Base-by-base conservation (phyloP, 176 grass and related monocot species). In the Oryza australiensis region DNA sequence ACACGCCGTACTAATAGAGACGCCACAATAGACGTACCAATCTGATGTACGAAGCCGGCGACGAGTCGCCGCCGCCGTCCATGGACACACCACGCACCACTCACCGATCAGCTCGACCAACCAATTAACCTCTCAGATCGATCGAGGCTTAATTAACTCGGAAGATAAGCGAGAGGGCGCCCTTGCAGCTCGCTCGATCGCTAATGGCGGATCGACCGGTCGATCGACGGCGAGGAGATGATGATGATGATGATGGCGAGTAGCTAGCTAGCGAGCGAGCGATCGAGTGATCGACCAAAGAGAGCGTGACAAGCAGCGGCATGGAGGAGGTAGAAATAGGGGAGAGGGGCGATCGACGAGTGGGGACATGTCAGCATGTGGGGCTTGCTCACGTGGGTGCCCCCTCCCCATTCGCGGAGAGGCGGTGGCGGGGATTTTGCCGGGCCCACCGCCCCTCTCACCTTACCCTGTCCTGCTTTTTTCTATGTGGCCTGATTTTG, bases 21-120 rank as follows among this genome's bases (percentile, higher is more conserved):
- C 35, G 35, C 35, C 35, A 37, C 0, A 40, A 0, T 5, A 51
- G 22, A 32, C 49, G 33, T 83, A 94, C 92, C 84, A 92, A 26
- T 45, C 87, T 85, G 84, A 94, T 92, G 75, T 94, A 94, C 11
- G 89, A 94, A 22, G 92, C 86, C 15, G 92, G 80, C 27, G 89
- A 77, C 15, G 74, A 74, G 38, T 63, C 80, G 71, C 18, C 71
- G 60, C 37, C 62, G 38, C 18, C 81, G 46, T 76, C 84, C 91
- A 93, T 89, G 75, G 77, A 7, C 35, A 9, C 23, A 12, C 33
- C 23, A 20, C 12, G 45, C 7, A 27, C 14, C 38, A 15, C 35
- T 37, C 35, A 37, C 35, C 35, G 34, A 37, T 37, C 35, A 33
- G 26, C 26, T 67, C 4, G 27, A 15, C 35, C 7, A 32, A 28